Evolutionary conservation across 345 rosid genomes (phyloP).

Genomic region (Theobroma cacao): DNA sequence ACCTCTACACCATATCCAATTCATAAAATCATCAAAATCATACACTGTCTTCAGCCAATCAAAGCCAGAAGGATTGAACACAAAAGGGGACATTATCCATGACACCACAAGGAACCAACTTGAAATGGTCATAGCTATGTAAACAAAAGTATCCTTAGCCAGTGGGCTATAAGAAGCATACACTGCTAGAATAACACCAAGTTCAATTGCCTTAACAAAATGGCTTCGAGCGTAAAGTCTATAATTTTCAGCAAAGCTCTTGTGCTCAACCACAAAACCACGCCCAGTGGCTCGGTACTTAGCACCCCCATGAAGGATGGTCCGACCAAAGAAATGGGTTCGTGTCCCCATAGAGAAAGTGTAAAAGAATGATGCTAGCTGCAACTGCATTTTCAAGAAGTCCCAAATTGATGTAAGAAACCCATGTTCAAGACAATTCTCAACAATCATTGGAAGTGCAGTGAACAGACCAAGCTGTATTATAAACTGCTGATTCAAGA

Average conservation of each 20-base stretch:
- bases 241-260: constrained; percentile 77
- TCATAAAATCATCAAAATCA: constrained; percentile 72
- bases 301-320: constrained; percentile 94
- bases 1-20: constrained; percentile 71
- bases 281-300: constrained; percentile 93
- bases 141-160: constrained; percentile 52
- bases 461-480: constrained; percentile 81
- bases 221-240: constrained; percentile 84
- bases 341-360: constrained; percentile 89
- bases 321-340: constrained; percentile 81
- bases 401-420: constrained; percentile 83
- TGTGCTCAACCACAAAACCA: constrained; percentile 87
- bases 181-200: constrained; percentile 70
- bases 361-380: constrained; percentile 75
- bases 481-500: constrained; percentile 85
- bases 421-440: constrained; percentile 84
- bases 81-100: constrained; percentile 87
- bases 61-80: constrained; percentile 87
- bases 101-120: constrained; percentile 90
- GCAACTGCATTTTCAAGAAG: constrained; percentile 79
- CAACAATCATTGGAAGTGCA: constrained; percentile 85
- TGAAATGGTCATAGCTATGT: constrained; percentile 68
- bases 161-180: constrained; percentile 67
- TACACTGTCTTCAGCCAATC: constrained; percentile 94
- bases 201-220: constrained; percentile 86